Evolutionary conservation across 2,329 filamentous ascomycete genomes (phyloP).

Genomic region (Raffaelea ambrosiae): DNA sequence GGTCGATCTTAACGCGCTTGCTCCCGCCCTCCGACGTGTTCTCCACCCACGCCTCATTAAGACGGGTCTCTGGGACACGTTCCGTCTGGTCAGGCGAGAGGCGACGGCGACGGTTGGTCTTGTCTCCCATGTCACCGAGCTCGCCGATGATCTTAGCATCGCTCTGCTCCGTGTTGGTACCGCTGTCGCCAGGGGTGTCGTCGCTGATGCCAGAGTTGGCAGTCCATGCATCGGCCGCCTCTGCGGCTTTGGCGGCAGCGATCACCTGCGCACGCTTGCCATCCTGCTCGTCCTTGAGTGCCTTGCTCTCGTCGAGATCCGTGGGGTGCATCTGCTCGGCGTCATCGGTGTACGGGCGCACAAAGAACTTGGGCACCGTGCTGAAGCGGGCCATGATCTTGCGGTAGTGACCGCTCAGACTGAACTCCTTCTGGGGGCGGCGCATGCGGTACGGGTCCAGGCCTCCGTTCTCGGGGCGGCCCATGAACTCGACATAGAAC

Average conservation of each 20-base stretch:
- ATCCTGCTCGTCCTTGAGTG: constrained; percentile 23
- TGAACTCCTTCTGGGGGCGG: constrained; percentile 76
- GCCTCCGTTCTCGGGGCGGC: constrained; percentile 61
- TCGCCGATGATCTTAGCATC: too few relatives aligned
- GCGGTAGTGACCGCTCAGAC: constrained; percentile 79
- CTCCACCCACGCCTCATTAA: constrained; percentile 32
- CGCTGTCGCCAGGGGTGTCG: too few relatives aligned
- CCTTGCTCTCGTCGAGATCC: constrained; percentile 63
- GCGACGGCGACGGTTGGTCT: constrained; percentile 16
- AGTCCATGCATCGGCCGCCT: constrained; percentile 8
- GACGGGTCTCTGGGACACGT: constrained; percentile 14
- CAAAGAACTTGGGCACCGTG: constrained; percentile 54
- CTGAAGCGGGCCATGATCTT: constrained; percentile 70
- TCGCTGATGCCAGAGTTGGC: not conserved
- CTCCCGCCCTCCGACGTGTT: constrained; percentile 26
- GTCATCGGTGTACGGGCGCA: constrained; percentile 60
- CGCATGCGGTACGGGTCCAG: constrained; percentile 84
- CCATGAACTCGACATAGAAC: constrained; percentile 85
- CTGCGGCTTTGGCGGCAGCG: too few relatives aligned
- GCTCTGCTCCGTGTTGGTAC: too few relatives aligned
- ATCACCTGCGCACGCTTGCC: too few relatives aligned
- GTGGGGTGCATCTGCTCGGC: constrained; percentile 84
- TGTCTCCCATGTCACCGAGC: too few relatives aligned
- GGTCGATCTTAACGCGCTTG: constrained; percentile 34
- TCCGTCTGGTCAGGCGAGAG: constrained; percentile 8